Percentiles rank a stretch among this genome's conserved stretches.
These are phyloP conservation scores for Debaryomyces hansenii DNA, from an alignment of 805 yeast species.

Conservation along the genomic window DNA sequence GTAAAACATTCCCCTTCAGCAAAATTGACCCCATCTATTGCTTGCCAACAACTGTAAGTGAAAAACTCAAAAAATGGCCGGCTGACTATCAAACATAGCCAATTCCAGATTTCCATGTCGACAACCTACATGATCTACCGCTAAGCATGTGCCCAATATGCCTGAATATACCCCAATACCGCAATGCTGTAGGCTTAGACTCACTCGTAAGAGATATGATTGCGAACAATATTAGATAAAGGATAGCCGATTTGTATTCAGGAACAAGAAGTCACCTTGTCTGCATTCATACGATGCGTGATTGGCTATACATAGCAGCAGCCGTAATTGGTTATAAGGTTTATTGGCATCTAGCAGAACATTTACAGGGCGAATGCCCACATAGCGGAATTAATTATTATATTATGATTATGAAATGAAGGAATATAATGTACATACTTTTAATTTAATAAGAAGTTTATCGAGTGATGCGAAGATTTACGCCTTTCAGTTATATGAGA, in stretches of 20 bases:
- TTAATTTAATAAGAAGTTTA: slow-evolving; percentile 26
- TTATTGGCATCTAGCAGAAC: too few species aligned
- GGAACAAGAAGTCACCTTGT: too few species aligned
- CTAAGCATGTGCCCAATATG: too few species aligned
- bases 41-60: slow-evolving; percentile 58
- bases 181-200: too few species aligned
- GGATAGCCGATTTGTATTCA: too few species aligned
- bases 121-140: too few species aligned
- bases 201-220: too few species aligned
- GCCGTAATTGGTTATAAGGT: too few species aligned
- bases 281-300: too few species aligned
- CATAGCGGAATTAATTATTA: neutral
- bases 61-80: slow-evolving; percentile 29
- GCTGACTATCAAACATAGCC: neutral
- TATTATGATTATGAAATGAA: neutral
- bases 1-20: slow-evolving; percentile 48
- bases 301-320: too few species aligned
- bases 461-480: slow-evolving; percentile 28
- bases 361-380: neutral
- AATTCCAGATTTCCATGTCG: neutral
- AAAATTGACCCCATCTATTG: slow-evolving; percentile 85
- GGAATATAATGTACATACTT: neutral
- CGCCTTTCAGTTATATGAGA: slow-evolving; percentile 4
- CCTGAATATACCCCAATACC: too few species aligned
- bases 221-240: too few species aligned